phyloP scores from a whole-genome alignment of 2,329 filamentous ascomycete genomes.

The Sporothrix curviconia region DNA sequence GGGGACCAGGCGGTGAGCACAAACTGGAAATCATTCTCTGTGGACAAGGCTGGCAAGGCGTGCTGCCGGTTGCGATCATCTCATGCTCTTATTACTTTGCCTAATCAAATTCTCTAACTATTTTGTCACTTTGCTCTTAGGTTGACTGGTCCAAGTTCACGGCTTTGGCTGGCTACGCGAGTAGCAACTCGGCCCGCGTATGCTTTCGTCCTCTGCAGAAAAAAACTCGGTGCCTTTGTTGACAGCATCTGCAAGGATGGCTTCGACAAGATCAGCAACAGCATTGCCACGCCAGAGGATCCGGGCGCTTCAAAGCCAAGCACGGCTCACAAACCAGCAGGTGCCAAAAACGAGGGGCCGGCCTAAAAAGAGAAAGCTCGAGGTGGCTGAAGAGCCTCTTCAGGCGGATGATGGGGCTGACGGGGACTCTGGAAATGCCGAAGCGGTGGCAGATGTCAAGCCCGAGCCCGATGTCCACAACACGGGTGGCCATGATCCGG shows the following conservation, averaged over 20 bases:
- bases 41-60: too few relatives aligned
- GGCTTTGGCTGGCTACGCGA: constrained; percentile 16
- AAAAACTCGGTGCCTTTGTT: constrained; percentile 41
- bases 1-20: constrained; percentile 7
- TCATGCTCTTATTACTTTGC: too few relatives aligned
- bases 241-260: background rate
- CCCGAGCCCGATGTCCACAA: too few relatives aligned
- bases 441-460: too few relatives aligned
- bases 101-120: background rate
- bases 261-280: background rate
- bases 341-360: background rate
- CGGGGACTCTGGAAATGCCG: too few relatives aligned
- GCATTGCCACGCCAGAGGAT: background rate
- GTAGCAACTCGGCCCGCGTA: constrained; percentile 27
- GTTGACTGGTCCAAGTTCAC: constrained; percentile 19
- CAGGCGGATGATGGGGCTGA: background rate
- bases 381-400: too few relatives aligned
- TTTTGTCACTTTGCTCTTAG: background rate
- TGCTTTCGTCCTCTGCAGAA: constrained; percentile 55
- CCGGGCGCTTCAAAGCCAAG: too few relatives aligned
- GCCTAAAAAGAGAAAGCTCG: constrained; percentile 3
- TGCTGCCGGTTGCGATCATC: too few relatives aligned
- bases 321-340: too few relatives aligned
- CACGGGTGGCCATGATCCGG: too few relatives aligned
- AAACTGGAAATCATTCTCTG: background rate